Percentiles rank a stretch among this genome's conserved stretches.
Conservation (phyloP, 345 rosid genomes). For the Populus alba region DNA sequence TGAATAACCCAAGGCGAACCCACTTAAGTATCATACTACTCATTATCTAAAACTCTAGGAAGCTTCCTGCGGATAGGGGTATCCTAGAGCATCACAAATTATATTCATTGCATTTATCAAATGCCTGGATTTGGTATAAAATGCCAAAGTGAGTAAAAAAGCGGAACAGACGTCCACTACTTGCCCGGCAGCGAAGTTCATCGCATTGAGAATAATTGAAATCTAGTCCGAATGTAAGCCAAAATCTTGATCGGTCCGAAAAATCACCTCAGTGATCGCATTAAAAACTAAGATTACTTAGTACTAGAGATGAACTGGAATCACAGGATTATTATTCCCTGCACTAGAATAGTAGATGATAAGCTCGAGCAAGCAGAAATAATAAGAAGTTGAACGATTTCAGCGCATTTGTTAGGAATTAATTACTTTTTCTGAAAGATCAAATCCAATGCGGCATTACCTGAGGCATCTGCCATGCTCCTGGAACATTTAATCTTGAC, state of each 20-base stretch:
- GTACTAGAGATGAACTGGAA: background rate
- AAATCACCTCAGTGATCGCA: background rate
- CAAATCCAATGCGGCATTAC: constrained; percentile 27
- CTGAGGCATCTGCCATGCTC: constrained; percentile 99
- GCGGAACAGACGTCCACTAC: no score
- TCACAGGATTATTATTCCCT: background rate
- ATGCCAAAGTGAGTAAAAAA: background rate
- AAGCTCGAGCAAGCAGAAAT: background rate
- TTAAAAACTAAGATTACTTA: background rate
- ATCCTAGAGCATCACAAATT: background rate
- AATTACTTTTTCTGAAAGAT: background rate
- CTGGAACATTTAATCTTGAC: constrained; percentile 94
- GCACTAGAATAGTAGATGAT: background rate
- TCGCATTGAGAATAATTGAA: background rate
- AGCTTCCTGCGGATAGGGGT: background rate
- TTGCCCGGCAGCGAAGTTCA: background rate
- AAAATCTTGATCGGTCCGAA: background rate
- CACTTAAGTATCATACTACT: background rate
- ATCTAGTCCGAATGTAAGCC: background rate
- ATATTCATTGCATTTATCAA: background rate
- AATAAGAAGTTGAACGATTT: background rate
- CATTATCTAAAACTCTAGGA: background rate
- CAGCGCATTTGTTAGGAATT: background rate
- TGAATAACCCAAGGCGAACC: background rate
- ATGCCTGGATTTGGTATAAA: background rate